Conservation (phyloP, 2,329 filamentous ascomycete genomes). For the Colletotrichum sp. region DNA sequence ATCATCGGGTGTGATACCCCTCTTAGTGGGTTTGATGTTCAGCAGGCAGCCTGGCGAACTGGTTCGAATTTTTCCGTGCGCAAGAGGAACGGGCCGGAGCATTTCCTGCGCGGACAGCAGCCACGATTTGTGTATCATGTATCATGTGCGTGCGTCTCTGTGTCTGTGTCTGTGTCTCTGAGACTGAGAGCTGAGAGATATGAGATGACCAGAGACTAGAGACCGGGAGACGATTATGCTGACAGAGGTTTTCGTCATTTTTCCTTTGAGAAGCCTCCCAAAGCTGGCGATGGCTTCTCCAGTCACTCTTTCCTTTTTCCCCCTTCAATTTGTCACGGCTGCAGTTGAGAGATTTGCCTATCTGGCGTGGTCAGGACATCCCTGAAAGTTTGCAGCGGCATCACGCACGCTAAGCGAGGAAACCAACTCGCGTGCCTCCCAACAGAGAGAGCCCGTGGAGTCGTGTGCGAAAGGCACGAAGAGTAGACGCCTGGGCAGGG, state of each 20-base stretch:
- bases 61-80: neutral
- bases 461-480: neutral
- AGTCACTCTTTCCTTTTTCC: neutral
- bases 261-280: neutral
- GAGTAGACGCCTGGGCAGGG: neutral
- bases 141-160: neutral
- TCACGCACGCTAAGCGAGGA: neutral
- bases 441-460: neutral
- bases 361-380: neutral
- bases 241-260: neutral
- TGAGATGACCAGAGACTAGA: neutral
- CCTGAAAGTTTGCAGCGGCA: neutral
- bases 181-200: neutral
- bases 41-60: neutral
- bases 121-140: neutral
- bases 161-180: neutral
- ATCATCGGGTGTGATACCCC: neutral
- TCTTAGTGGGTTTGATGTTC: neutral
- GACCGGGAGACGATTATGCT: neutral
- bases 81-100: neutral
- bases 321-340: neutral
- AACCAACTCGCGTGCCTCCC: neutral
- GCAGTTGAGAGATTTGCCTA: neutral
- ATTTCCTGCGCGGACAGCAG: neutral
- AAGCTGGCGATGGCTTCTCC: neutral